Evolutionary conservation across 495 filamentous ascomycete species (phyloP).

Genomic region (Penicillium alfredii): DNA sequence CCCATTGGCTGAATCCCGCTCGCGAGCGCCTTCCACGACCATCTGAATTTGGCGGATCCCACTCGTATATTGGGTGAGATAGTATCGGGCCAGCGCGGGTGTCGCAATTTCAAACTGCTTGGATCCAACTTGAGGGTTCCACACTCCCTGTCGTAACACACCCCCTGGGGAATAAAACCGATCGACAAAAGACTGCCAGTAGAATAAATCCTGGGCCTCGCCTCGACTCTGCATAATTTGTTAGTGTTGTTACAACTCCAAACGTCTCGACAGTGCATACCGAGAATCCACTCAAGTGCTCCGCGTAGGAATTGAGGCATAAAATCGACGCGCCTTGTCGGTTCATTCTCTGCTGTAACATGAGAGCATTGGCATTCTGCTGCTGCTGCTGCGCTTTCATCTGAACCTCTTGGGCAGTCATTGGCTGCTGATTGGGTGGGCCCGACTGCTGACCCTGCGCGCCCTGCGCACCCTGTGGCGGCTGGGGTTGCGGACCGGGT

Average conservation of each 20-base stretch:
- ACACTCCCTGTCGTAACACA: constrained; percentile 61
- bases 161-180: constrained; percentile 68
- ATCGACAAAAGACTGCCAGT: constrained; percentile 72
- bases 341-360: constrained; percentile 46
- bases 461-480: constrained; percentile 35
- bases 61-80: constrained; percentile 75
- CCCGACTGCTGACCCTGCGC: constrained; percentile 38
- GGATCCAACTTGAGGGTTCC: constrained; percentile 38
- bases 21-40: constrained; percentile 52
- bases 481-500: constrained; percentile 34
- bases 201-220: constrained; percentile 53
- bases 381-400: constrained; percentile 40
- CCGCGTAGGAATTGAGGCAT: constrained; percentile 61
- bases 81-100: constrained; percentile 71
- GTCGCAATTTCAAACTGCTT: constrained; percentile 78
- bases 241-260: constrained; percentile 24
- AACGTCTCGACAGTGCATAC: no score
- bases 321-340: constrained; percentile 55
- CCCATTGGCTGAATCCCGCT: constrained; percentile 52
- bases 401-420: constrained; percentile 38
- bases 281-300: constrained; percentile 60
- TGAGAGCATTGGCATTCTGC: constrained; percentile 37
- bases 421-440: constrained; percentile 35
- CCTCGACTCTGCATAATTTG: constrained; percentile 43
- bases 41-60: constrained; percentile 75